Evolutionary conservation across 371 early-diverging fungal species (phyloP).

Genomic region (Chytridium lagenaria): DNA sequence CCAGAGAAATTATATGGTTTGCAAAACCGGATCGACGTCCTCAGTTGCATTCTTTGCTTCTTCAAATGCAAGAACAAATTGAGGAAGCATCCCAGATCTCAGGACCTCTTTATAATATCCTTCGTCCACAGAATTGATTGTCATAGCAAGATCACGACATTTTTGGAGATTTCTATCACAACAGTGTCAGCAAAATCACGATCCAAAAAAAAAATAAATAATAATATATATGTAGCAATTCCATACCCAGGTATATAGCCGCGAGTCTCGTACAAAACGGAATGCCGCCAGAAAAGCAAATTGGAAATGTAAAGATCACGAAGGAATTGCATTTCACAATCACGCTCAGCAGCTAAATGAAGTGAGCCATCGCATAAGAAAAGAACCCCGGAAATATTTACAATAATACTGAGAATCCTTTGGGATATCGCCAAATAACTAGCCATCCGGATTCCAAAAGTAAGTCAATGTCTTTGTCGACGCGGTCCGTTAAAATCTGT

Average conservation of each 20-base stretch:
- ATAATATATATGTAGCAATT: neutral
- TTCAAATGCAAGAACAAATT: neutral
- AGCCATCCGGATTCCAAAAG: slow-evolving; percentile 2
- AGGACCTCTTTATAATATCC: neutral
- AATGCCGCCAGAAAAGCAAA: slow-evolving; percentile 35
- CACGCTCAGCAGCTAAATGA: neutral
- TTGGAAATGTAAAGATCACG: slow-evolving; percentile 46
- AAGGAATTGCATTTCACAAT: slow-evolving; percentile 32
- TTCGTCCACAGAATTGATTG: neutral
- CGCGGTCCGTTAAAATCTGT: slow-evolving; percentile 20
- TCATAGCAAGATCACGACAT: neutral
- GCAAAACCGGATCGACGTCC: neutral
- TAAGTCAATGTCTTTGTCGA: neutral
- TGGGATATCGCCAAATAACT: too few relatives aligned
- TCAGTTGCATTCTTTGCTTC: neutral
- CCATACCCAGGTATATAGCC: slow-evolving; percentile 39
- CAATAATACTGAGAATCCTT: too few relatives aligned
- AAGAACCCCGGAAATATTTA: neutral
- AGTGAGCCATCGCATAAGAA: neutral
- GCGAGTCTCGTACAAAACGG: slow-evolving; percentile 39
- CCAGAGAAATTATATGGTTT: neutral
- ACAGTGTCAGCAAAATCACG: too few relatives aligned
- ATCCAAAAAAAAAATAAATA: too few relatives aligned
- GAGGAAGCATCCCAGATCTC: neutral
- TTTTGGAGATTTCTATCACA: slow-evolving; percentile 8